Conservation (phyloP, 129 eudicot genomes). For the Logfia minima region DNA sequence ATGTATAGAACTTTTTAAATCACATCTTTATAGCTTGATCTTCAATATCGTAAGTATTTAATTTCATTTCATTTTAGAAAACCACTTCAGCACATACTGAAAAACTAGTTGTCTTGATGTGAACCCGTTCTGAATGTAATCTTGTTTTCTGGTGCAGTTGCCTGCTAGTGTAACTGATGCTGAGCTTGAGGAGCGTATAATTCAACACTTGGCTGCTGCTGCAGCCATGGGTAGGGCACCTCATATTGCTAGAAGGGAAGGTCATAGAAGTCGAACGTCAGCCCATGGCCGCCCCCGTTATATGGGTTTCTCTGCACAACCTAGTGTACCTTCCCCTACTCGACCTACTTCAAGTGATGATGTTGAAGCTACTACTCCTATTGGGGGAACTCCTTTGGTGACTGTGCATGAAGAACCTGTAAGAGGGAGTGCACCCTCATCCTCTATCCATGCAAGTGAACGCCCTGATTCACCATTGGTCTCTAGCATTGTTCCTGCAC, state of each 20-base stretch:
- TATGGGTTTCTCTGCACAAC: constrained; percentile 73
- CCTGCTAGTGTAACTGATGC: constrained; percentile 82
- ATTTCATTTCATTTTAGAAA: not conserved
- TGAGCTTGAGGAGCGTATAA: constrained; percentile 94
- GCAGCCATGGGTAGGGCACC: constrained; percentile 99
- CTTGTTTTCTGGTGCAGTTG: constrained; percentile 46
- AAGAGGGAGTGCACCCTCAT: constrained; percentile 29
- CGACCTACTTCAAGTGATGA: constrained; percentile 45
- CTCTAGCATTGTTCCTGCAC: constrained; percentile 46
- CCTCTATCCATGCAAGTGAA: constrained; percentile 50
- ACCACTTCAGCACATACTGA: not conserved
- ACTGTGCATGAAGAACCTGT: constrained; percentile 50
- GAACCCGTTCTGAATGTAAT: not conserved
- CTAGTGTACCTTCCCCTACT: constrained; percentile 50
- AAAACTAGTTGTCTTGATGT: not conserved
- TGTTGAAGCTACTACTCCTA: constrained; percentile 46
- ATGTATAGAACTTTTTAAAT: not conserved
- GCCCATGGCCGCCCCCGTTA: constrained; percentile 66
- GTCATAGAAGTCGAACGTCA: constrained; percentile 68
- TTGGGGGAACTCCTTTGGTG: constrained; percentile 40
- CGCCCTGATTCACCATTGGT: constrained; percentile 42
- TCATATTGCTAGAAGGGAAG: constrained; percentile 83
- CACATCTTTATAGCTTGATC: not conserved
- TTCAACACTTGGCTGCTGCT: constrained; percentile 98
- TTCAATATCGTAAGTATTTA: too few species aligned